A percentile compares a stretch with the other conserved stretches of the same genome.
These are phyloP conservation scores for Puccinia coronata DNA, from an alignment of 1,284 basidiomycete genomes.

Conservation along the genomic window DNA sequence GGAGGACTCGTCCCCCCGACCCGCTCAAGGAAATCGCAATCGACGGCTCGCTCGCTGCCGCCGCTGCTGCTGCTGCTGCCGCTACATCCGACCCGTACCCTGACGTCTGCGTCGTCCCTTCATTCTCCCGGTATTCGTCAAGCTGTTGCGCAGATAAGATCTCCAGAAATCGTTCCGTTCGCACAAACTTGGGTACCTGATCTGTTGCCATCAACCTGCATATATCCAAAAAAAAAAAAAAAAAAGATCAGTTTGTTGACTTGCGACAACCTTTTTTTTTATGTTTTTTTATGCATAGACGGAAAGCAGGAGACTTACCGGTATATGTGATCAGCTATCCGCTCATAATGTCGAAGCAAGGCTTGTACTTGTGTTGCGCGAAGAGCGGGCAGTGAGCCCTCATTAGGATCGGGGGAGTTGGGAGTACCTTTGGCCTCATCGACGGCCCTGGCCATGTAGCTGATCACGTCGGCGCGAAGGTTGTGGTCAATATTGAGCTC, in stretches of 20 bases:
- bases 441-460: conserved; percentile 72
- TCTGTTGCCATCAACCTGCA: conserved; percentile 49
- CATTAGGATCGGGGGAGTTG: conserved; percentile 59
- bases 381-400: conserved; percentile 54
- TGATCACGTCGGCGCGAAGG: conserved; percentile 86
- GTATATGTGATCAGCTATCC: conserved; percentile 95
- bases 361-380: conserved; percentile 90
- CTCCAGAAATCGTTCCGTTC: conserved; percentile 45
- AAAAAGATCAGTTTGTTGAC: background rate
- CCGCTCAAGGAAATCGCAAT: too few relatives aligned
- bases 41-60: too few relatives aligned
- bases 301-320: conserved; percentile 68
- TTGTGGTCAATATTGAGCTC: conserved; percentile 99
- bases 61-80: background rate
- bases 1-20: too few relatives aligned
- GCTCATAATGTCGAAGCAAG: conserved; percentile 88
- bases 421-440: conserved; percentile 44
- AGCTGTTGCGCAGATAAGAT: conserved; percentile 42
- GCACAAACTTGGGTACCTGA: conserved; percentile 47
- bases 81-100: background rate
- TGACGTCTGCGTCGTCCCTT: conserved; percentile 7
- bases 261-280: background rate
- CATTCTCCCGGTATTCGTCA: background rate
- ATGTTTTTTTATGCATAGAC: background rate
- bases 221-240: conserved; percentile 1